Percentiles rank a stretch among this genome's conserved stretches.
Conservation (phyloP, 192 early-diverging fungal species). For the Backusella morwellensis region DNA sequence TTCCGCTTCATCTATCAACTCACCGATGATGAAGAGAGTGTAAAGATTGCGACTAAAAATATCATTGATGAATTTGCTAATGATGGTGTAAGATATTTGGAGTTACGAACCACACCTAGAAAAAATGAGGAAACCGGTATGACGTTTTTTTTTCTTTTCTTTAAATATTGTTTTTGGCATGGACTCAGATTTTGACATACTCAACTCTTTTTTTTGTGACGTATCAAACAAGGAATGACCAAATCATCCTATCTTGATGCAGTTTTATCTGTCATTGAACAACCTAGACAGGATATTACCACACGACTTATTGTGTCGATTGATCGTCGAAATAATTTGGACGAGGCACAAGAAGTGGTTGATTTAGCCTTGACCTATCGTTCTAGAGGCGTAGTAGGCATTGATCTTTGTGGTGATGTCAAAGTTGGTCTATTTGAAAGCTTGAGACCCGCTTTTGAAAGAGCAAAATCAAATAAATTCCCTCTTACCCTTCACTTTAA, state of each 20-base stretch:
- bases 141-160: neutral
- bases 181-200: neutral
- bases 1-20: slow-evolving; percentile 58
- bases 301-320: slow-evolving; percentile 52
- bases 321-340: slow-evolving; percentile 47
- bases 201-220: neutral
- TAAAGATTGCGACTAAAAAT: slow-evolving; percentile 35
- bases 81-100: slow-evolving; percentile 58
- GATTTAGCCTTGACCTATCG: slow-evolving; percentile 46
- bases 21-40: slow-evolving; percentile 43
- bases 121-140: slow-evolving; percentile 35
- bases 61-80: slow-evolving; percentile 49
- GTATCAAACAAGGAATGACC: slow-evolving; percentile 40
- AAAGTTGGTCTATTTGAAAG: slow-evolving; percentile 37
- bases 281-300: slow-evolving; percentile 29
- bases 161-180: neutral
- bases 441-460: slow-evolving; percentile 45
- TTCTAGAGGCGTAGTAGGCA: slow-evolving; percentile 44
- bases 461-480: slow-evolving; percentile 45
- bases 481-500: slow-evolving; percentile 54
- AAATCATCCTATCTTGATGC: slow-evolving; percentile 47
- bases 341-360: slow-evolving; percentile 48
- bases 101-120: slow-evolving; percentile 58
- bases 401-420: slow-evolving; percentile 63
- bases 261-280: slow-evolving; percentile 25